Conservation (phyloP, 129 eudicot genomes). For the Centaurea solstitialis region DNA sequence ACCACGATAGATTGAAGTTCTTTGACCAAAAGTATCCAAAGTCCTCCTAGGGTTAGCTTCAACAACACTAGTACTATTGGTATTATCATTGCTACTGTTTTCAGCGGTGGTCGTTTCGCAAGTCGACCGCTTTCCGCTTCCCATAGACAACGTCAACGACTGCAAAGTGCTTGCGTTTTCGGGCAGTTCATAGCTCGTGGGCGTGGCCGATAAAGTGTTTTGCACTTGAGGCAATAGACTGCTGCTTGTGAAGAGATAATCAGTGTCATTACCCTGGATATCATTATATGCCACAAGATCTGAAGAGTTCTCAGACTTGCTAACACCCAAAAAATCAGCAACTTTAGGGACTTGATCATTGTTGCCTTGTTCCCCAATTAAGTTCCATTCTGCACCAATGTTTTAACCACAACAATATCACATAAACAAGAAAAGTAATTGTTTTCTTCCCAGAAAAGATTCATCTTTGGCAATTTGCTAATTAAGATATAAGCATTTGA, state of each 20-base stretch:
- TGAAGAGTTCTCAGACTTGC: slow-evolving; percentile 71
- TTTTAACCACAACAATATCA: not conserved
- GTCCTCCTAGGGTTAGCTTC: slow-evolving; percentile 91
- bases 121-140: slow-evolving; percentile 77
- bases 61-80: slow-evolving; percentile 45
- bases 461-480: too few species aligned
- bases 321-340: slow-evolving; percentile 91
- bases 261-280: slow-evolving; percentile 59
- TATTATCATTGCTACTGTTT: slow-evolving; percentile 39
- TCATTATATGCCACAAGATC: slow-evolving; percentile 71
- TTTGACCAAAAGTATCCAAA: slow-evolving; percentile 94
- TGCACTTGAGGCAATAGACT: slow-evolving; percentile 52
- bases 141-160: slow-evolving; percentile 91
- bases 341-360: slow-evolving; percentile 79
- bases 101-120: slow-evolving; percentile 65
- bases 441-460: too few species aligned
- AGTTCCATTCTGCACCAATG: slow-evolving; percentile 72
- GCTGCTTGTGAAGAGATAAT: slow-evolving; percentile 56
- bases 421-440: not conserved
- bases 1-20: slow-evolving; percentile 97
- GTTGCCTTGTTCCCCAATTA: slow-evolving; percentile 68
- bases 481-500: too few species aligned
- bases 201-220: slow-evolving; percentile 44
- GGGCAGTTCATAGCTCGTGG: slow-evolving; percentile 50
- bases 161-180: slow-evolving; percentile 79